Percentiles rank a stretch among this genome's conserved stretches.
phyloP scores from a whole-genome alignment of 257 asterid genomes.

The Eustoma russellianum region DNA sequence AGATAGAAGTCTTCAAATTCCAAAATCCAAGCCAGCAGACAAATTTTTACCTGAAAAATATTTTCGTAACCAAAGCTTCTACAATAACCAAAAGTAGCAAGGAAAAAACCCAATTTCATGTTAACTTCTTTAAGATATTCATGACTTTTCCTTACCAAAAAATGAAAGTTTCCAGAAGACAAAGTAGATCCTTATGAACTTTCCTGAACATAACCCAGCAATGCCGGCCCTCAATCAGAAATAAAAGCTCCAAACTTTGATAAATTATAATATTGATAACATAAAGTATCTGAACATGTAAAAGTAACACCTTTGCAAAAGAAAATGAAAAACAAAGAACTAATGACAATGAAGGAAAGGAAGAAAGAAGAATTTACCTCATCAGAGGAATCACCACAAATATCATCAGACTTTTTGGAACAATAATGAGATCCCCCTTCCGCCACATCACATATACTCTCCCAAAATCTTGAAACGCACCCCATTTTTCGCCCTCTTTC shows the following conservation, averaged over 20 bases:
- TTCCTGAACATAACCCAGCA: conserved; percentile 4
- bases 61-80: not conserved
- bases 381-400: conserved; percentile 31
- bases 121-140: not conserved
- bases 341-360: not conserved
- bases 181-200: not conserved
- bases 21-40: too few species aligned
- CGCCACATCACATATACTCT: conserved; percentile 44
- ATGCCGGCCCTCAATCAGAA: conserved; percentile 8
- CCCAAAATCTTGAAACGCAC: conserved; percentile 52
- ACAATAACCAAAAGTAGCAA: not conserved
- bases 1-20: too few species aligned
- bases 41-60: not conserved
- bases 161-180: not conserved
- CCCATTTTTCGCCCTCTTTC: conserved; percentile 34
- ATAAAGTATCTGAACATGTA: not conserved
- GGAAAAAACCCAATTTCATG: not conserved
- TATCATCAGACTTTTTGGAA: conserved; percentile 72
- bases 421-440: conserved; percentile 82
- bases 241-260: conserved; percentile 2
- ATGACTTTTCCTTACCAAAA: not conserved
- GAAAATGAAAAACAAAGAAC: not conserved
- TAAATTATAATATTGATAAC: conserved; percentile 1
- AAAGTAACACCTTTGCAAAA: not conserved
- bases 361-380: conserved; percentile 29